phyloP scores from a whole-genome alignment of 257 asterid genomes.

The Coffea canephora region DNA sequence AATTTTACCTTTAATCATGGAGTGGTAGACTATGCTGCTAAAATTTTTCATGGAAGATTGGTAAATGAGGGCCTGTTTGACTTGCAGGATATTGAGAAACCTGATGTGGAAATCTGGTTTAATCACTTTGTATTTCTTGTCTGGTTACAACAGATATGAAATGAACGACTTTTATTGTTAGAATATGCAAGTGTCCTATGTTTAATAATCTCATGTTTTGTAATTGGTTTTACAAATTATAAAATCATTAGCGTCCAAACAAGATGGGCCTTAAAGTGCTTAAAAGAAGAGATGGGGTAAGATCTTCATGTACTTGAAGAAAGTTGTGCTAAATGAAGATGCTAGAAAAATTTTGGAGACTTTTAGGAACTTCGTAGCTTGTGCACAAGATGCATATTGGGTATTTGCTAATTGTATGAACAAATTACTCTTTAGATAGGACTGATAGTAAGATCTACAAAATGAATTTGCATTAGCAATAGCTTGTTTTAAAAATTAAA shows the following conservation, averaged over 20 bases:
- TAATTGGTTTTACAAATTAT: background rate
- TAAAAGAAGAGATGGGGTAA: no score
- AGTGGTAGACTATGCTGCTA: background rate
- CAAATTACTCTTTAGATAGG: no score
- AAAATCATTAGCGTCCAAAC: background rate
- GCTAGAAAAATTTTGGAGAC: background rate
- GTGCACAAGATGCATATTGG: background rate
- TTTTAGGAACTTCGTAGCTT: background rate
- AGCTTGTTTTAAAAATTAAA: no score
- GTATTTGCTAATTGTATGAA: no score
- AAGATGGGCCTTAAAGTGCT: background rate
- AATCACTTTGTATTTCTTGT: background rate
- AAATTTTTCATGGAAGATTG: background rate
- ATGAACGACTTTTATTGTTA: no score
- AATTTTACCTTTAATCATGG: background rate
- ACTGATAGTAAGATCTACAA: no score
- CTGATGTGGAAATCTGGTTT: background rate
- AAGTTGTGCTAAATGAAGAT: background rate
- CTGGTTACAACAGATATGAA: background rate
- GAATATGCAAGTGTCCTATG: background rate
- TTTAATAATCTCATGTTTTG: background rate
- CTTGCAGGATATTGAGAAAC: background rate
- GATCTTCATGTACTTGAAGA: no score
- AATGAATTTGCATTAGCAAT: no score
- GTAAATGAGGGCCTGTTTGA: background rate